Conservation (phyloP, 1,139 yeast genomes). For the Yamadazyma pseudoaaseri region DNA sequence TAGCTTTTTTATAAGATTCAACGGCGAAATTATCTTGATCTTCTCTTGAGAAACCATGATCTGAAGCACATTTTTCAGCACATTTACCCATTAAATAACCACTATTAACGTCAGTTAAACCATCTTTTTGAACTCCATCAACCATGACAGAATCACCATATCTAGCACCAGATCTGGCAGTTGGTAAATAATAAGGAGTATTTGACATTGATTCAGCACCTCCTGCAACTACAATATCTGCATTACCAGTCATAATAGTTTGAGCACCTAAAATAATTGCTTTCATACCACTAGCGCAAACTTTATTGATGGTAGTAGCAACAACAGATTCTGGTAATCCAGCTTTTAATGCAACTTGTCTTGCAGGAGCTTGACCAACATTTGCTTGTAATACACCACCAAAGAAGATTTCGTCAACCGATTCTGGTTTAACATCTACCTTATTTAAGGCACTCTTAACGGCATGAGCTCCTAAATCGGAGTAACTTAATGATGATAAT, state of each 20-base stretch:
- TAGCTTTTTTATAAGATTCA: conserved; percentile 73
- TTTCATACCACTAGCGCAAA: conserved; percentile 96
- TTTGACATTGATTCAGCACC: conserved; percentile 98
- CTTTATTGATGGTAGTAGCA: conserved; percentile 92
- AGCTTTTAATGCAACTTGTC: conserved; percentile 92
- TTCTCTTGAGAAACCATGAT: conserved; percentile 61
- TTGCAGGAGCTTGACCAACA: conserved; percentile 96
- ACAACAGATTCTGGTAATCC: conserved; percentile 77
- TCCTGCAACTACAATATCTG: conserved; percentile 92
- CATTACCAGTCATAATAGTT: conserved; percentile 81
- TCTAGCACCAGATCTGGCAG: conserved; percentile 84
- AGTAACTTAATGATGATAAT: conserved; percentile 68
- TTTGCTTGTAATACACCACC: conserved; percentile 94
- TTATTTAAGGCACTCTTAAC: conserved; percentile 84
- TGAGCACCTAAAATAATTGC: conserved; percentile 89
- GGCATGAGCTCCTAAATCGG: conserved; percentile 89
- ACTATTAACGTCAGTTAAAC: conserved; percentile 86
- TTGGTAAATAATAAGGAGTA: conserved; percentile 88
- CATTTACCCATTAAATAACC: conserved; percentile 91
- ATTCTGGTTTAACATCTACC: conserved; percentile 72
- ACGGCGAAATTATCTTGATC: conserved; percentile 74
- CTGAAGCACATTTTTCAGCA: conserved; percentile 92
- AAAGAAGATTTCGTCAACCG: conserved; percentile 85
- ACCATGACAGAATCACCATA: conserved; percentile 77
- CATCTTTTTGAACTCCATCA: conserved; percentile 91